A percentile compares a stretch with the other conserved stretches of the same genome.
Evolutionary conservation across 495 filamentous ascomycete genomes (phyloP).

Genomic region (Hypoxylon fragiforme): DNA sequence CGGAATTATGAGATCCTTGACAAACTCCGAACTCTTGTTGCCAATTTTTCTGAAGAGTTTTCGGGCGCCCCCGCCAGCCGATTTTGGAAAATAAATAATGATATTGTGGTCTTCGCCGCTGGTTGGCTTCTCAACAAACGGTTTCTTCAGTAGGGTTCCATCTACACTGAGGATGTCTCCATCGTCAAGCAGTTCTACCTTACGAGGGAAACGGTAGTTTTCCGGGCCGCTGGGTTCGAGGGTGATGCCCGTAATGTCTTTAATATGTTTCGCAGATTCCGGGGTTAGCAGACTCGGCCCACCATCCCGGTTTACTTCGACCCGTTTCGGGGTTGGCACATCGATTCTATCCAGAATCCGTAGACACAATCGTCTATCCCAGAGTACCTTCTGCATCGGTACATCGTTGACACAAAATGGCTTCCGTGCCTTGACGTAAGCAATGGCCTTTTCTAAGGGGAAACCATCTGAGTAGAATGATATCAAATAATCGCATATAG

Average conservation of each 20-base stretch:
- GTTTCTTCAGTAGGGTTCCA: slow-evolving; percentile 78
- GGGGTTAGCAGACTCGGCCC: slow-evolving; percentile 76
- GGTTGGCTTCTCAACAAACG: slow-evolving; percentile 98
- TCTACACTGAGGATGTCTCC: slow-evolving; percentile 88
- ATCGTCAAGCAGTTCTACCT: slow-evolving; percentile 81
- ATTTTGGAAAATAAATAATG: slow-evolving; percentile 90
- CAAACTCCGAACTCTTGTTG: slow-evolving; percentile 96
- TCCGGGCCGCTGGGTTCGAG: slow-evolving; percentile 77
- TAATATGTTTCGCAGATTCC: slow-evolving; percentile 77
- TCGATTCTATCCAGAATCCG: slow-evolving; percentile 83
- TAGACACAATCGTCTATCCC: slow-evolving; percentile 91
- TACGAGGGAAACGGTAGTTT: slow-evolving; percentile 60
- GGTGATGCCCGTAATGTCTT: slow-evolving; percentile 74
- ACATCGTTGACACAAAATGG: slow-evolving; percentile 98
- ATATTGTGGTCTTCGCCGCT: slow-evolving; percentile 99
- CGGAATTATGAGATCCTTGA: slow-evolving; percentile 72
- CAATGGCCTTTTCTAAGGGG: slow-evolving; percentile 93
- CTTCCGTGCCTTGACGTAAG: slow-evolving; percentile 86
- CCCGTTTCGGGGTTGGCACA: slow-evolving; percentile 81
- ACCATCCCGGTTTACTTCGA: slow-evolving; percentile 96
- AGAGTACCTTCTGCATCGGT: slow-evolving; percentile 96
- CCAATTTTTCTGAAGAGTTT: slow-evolving; percentile 95
- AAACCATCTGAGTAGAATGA: slow-evolving; percentile 98
- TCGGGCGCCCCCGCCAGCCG: slow-evolving; percentile 82
- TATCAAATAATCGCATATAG: slow-evolving; percentile 86